Evolutionary conservation across 352 stramenopile species (phyloP), one percentile per base, ranked within the genome.

Genomic region (Phytophthora pistaciae): DNA sequence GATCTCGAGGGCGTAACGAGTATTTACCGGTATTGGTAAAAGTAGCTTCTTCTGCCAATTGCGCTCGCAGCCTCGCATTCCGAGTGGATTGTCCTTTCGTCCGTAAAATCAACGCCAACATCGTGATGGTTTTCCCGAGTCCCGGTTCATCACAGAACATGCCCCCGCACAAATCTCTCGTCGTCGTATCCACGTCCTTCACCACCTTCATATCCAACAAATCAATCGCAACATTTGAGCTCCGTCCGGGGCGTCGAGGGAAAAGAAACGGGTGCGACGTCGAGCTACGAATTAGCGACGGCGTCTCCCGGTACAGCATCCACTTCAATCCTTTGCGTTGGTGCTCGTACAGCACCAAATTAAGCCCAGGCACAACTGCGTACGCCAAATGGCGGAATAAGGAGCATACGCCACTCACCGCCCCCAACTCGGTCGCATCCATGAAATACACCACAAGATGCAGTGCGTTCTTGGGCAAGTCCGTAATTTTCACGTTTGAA

Each of bases 111-210:
- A 94, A 57, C 5, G 87, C 83, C 5, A 93, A 63, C 73, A 94
- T 90, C 31, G 87, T 93, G 57, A 94, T 91, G 0, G 87, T 94
- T 64, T 94, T 94, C 5, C 87, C 87, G 0, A 94, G 68, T 0
- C 87, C 87, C 5, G 87, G 87, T 31, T 93, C 87, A 50, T 93
- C 87, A 58, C 83, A 94, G 40, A 94, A 90, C 27, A 93, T 77
- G 4, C 87, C 87, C 0, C 87, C 87, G 16, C 80, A 80, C 6
- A 68, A 74, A 64, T 94, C 87, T 55, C 57, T 64, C 3, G 60
- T 54, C 4, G 46, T 58, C 8, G 60, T 63, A 13, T 68, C 52
- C 0, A 79, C 61, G 0, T 33, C 18, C 0, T 68, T 57, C 25
- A 77, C 56, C 14, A 88, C 49, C 40, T 74, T 77, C 3, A 56